phyloP scores from a whole-genome alignment of 352 stramenopile species.

The Lagenidium sp. region DNA sequence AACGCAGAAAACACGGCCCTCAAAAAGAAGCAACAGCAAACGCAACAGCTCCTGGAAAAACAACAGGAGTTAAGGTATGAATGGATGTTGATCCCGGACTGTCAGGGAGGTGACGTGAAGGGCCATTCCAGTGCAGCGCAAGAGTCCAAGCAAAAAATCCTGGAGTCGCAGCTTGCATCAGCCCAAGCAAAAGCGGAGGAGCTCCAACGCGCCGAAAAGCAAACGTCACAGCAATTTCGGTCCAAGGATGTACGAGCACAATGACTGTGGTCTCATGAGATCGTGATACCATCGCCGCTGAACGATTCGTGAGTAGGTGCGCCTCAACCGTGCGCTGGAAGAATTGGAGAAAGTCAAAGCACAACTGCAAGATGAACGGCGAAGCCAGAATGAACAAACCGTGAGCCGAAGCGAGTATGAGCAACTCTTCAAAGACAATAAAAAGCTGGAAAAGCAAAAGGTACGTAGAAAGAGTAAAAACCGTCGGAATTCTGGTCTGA shows the following conservation, averaged over 20 bases:
- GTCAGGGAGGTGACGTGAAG: too few species aligned
- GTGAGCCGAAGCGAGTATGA: conserved; percentile 50
- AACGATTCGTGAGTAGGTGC: too few species aligned
- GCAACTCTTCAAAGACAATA: conserved; percentile 51
- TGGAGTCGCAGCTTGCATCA: conserved; percentile 50
- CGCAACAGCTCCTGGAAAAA: conserved; percentile 63
- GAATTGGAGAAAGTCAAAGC: conserved; percentile 65
- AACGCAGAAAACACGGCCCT: conserved; percentile 32
- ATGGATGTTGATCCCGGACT: neutral
- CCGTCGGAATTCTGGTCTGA: too few species aligned
- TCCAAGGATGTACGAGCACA: conserved; percentile 67
- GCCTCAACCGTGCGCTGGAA: conserved; percentile 66
- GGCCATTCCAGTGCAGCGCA: conserved; percentile 50
- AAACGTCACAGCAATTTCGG: conserved; percentile 54
- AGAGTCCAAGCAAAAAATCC: conserved; percentile 59
- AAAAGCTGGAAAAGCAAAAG: conserved; percentile 80
- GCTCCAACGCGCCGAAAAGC: conserved; percentile 46
- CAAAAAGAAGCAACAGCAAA: conserved; percentile 55
- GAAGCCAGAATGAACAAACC: conserved; percentile 30
- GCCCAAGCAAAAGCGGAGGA: conserved; percentile 43
- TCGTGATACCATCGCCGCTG: too few species aligned
- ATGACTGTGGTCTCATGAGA: too few species aligned
- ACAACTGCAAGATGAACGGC: conserved; percentile 51
- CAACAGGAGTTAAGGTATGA: conserved; percentile 56
- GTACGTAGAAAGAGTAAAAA: too few species aligned